phyloP scores from a whole-genome alignment of 2,329 filamentous ascomycete genomes.

The Paecilomyces fulvus region DNA sequence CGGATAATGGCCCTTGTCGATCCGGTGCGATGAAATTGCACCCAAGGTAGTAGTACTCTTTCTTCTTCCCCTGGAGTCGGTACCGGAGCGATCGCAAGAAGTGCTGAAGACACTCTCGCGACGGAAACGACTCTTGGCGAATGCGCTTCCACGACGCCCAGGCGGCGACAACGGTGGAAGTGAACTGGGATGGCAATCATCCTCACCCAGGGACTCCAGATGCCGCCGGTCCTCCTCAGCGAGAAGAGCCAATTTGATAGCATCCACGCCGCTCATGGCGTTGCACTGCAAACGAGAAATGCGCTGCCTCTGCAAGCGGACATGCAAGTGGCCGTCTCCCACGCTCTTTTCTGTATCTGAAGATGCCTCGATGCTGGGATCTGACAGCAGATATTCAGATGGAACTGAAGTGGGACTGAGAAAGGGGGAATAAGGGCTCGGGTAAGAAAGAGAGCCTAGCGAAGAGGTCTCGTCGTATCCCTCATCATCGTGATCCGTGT shows the following conservation, averaged over 20 bases:
- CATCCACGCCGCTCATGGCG: slow-evolving; percentile 23
- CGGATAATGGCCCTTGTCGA: slow-evolving; percentile 25
- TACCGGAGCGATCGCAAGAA: neutral
- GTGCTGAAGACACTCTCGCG: slow-evolving; percentile 2
- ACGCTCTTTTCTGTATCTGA: slow-evolving; percentile 7
- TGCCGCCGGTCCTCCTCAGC: slow-evolving; percentile 15
- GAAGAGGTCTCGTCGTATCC: slow-evolving; percentile 41
- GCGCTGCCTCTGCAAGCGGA: slow-evolving; percentile 31
- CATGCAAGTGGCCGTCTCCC: slow-evolving; percentile 8
- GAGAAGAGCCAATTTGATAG: slow-evolving; percentile 27
- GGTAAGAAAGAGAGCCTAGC: slow-evolving; percentile 54
- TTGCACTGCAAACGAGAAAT: slow-evolving; percentile 34
- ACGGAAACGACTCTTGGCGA: slow-evolving; percentile 21
- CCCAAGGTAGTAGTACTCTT: slow-evolving; percentile 18
- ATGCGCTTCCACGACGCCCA: slow-evolving; percentile 18
- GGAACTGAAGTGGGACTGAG: slow-evolving; percentile 23
- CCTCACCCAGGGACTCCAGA: slow-evolving; percentile 10
- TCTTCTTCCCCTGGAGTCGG: slow-evolving; percentile 11
- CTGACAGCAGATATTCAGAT: slow-evolving; percentile 7
- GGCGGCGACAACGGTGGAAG: slow-evolving; percentile 25
- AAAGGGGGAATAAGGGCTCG: slow-evolving; percentile 16
- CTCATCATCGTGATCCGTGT: slow-evolving; percentile 32
- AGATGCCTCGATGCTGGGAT: neutral
- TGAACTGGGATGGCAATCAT: slow-evolving; percentile 31
- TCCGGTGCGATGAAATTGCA: slow-evolving; percentile 17